These are phyloP conservation scores for Euphrasia arctica DNA, from an alignment of 305 asterid species.

Conservation along the genomic window DNA sequence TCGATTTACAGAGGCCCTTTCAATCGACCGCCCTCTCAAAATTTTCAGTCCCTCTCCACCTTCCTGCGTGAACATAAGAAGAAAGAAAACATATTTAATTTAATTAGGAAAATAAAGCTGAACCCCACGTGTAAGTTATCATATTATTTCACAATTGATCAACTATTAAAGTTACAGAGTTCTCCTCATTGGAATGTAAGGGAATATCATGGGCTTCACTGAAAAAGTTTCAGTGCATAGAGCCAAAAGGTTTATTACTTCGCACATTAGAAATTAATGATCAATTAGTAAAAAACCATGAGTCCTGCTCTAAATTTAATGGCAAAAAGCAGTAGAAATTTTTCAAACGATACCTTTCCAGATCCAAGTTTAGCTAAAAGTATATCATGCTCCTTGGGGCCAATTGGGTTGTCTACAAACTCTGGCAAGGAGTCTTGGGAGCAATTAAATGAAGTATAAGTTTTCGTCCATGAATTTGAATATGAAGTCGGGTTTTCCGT, in stretches of 20 bases:
- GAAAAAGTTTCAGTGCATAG: slow-evolving; percentile 10
- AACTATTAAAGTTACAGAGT: slow-evolving; percentile 1
- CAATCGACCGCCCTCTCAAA: too few relatives aligned
- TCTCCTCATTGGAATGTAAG: slow-evolving; percentile 19
- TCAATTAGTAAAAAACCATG: slow-evolving; percentile 7
- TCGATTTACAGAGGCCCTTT: too few relatives aligned
- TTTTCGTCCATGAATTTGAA: slow-evolving; percentile 45
- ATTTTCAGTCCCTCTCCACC: too few relatives aligned
- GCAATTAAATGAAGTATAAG: slow-evolving; percentile 74
- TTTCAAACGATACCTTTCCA: slow-evolving; percentile 59
- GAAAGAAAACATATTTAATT: too few relatives aligned
- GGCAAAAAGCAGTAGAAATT: background rate
- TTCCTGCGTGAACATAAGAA: too few relatives aligned
- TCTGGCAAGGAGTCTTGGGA: slow-evolving; percentile 68
- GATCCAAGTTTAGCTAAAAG: slow-evolving; percentile 74
- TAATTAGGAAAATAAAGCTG: too few relatives aligned
- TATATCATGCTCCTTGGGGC: slow-evolving; percentile 56
- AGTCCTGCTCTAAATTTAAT: background rate
- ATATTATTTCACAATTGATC: slow-evolving; percentile 10
- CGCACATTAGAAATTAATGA: slow-evolving; percentile 11
- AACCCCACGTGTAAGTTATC: background rate
- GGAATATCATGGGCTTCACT: slow-evolving; percentile 10
- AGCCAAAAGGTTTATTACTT: slow-evolving; percentile 1
- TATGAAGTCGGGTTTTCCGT: slow-evolving; percentile 37
- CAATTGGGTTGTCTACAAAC: slow-evolving; percentile 49